Evolutionary conservation across 257 asterid species (phyloP).

Genomic region (Solanum rostratum): DNA sequence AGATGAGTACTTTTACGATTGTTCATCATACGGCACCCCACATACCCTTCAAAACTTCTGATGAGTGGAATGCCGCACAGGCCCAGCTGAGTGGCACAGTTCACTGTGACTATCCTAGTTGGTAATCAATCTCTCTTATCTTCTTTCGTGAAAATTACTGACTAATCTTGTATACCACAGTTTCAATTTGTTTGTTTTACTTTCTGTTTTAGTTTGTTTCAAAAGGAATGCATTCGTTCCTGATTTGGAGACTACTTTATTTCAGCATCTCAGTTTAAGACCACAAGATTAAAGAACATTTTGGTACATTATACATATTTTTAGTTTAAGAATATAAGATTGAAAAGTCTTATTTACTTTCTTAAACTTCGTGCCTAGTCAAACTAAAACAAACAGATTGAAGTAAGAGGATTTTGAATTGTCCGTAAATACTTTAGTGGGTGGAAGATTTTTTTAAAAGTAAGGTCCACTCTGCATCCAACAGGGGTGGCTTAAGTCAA

Average conservation of each 20-base stretch:
- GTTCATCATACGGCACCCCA: slow-evolving; percentile 99
- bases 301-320: neutral
- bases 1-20: slow-evolving; percentile 99
- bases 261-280: neutral
- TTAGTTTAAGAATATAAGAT: neutral
- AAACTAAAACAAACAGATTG: neutral
- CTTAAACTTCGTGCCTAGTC: neutral
- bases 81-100: slow-evolving; percentile 96
- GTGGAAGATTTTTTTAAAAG: neutral
- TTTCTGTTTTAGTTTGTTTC: neutral
- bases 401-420: neutral
- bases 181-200: neutral
- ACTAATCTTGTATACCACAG: neutral
- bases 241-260: neutral
- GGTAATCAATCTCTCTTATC: slow-evolving; percentile 35
- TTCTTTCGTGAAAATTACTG: neutral
- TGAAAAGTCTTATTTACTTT: neutral
- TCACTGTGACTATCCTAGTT: slow-evolving; percentile 83
- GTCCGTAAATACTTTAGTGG: neutral
- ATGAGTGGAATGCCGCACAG: slow-evolving; percentile 91
- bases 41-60: slow-evolving; percentile 75
- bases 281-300: neutral
- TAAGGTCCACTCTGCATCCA: neutral
- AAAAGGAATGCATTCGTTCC: neutral
- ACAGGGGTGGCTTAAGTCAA: neutral